A percentile compares a stretch with the other conserved stretches of the same genome.
These are phyloP conservation scores for Phytophthora fragariae DNA, from an alignment of 352 stramenopile species.

Conservation along the genomic window DNA sequence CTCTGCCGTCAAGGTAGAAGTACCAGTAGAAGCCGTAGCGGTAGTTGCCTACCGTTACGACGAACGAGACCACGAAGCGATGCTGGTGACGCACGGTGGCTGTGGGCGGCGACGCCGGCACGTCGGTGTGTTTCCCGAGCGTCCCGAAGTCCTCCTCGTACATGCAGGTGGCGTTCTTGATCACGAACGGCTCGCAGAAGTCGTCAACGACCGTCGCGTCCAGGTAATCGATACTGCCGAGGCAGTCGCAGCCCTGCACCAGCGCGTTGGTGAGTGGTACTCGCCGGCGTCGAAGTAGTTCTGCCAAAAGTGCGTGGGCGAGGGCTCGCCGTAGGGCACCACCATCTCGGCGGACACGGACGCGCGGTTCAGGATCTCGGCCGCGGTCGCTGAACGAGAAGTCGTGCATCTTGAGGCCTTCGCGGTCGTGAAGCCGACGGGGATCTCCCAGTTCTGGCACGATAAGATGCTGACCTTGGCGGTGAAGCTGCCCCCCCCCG, in stretches of 20 bases:
- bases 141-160: conserved; percentile 19
- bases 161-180: conserved; percentile 36
- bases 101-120: conserved; percentile 31
- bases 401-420: conserved; percentile 73
- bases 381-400: conserved; percentile 49
- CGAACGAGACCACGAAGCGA: conserved; percentile 38
- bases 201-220: conserved; percentile 38
- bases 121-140: conserved; percentile 79
- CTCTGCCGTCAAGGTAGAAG: conserved; percentile 27
- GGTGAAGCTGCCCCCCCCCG: conserved; percentile 63
- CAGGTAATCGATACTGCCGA: conserved; percentile 37
- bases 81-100: conserved; percentile 58
- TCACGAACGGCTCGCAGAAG: conserved; percentile 40
- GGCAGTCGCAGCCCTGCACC: conserved; percentile 9
- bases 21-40: conserved; percentile 69
- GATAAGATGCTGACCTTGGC: conserved; percentile 71
- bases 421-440: conserved; percentile 81
- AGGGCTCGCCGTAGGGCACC: conserved; percentile 83
- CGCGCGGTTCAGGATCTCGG: conserved; percentile 68
- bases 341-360: conserved; percentile 84
- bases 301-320: conserved; percentile 74
- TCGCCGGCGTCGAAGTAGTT: conserved; percentile 90
- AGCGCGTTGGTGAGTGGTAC: conserved; percentile 85
- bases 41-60: conserved; percentile 89
- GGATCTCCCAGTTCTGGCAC: conserved; percentile 86